Base-by-base conservation (phyloP, 2,329 filamentous ascomycete genomes). In the Amauroascus verrucosus region DNA sequence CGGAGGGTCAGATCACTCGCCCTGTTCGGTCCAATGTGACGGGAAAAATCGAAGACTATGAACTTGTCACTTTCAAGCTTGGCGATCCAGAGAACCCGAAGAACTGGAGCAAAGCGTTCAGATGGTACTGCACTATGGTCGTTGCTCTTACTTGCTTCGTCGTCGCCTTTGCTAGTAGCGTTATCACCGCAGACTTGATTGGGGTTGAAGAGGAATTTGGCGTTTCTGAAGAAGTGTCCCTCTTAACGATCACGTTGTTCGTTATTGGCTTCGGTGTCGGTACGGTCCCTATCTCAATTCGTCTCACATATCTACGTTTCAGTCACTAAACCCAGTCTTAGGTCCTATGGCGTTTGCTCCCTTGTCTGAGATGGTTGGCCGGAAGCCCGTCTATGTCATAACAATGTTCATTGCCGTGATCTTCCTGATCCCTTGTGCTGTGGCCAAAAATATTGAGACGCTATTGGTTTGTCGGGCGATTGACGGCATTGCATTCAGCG, bases 71-170 rank as follows among this genome's bases (percentile, higher is more conserved):
- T 0, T 95, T 93, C 64, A 78, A 75, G 3, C 76, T 83, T 2
- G 72, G 82, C 55, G 87, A 93, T 65, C 78, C 80, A 0, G 85
- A 83, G 58, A 91, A 91, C 63, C 87, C 88, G 0, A 91, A 91
- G 75, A 50, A 50, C 18, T 93, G 86, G 86, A 81, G 78, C 54
- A 88, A 88, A 67, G 73, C 70, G 1, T 84, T 74, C 67, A 93
- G 90, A 70, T 91, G 87, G 86, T 87, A 84, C 63, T 84, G 81
- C 64, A 95, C 88, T 22, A 88, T 94, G 84, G 81, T 88, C 14
- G 87, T 95, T 0, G 85, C 88, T 1, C 58, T 79, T 20, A 86
- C 84, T 1, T 88, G 84, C 63, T 88, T 88, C 64, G 82, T 86
- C 38, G 84, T 87, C 43, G 83, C 84, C 0, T 81, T 88, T 54